Percentiles rank a stretch among this genome's conserved stretches.
Conservation (phyloP, 179 eudicot species). For the Gypsophila paniculata region DNA sequence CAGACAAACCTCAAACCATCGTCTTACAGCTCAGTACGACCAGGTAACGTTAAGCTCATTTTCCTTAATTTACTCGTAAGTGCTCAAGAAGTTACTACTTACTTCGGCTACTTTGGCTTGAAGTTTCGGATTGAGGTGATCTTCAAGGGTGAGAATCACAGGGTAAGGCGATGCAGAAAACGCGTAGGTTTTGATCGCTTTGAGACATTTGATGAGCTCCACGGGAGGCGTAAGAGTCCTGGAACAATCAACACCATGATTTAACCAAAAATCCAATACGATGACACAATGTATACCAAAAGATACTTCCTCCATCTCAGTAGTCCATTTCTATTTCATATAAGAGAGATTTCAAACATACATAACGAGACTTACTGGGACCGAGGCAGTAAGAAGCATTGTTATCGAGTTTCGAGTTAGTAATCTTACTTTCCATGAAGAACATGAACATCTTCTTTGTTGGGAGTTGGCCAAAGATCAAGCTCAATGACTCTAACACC, state of each 20-base stretch:
- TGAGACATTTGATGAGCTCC: conserved; percentile 58
- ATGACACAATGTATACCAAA: background rate
- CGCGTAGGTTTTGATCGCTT: conserved; percentile 69
- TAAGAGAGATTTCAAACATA: too few relatives aligned
- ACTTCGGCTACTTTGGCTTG: conserved; percentile 88
- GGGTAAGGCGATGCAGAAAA: conserved; percentile 78
- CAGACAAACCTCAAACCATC: background rate
- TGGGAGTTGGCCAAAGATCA: conserved; percentile 80
- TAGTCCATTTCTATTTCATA: too few relatives aligned
- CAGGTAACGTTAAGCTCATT: background rate
- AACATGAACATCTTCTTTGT: conserved; percentile 59
- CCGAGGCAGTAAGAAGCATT: too few relatives aligned
- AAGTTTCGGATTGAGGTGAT: conserved; percentile 71
- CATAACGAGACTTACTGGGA: too few relatives aligned
- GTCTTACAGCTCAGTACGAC: background rate
- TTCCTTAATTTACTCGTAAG: background rate
- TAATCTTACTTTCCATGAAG: conserved; percentile 69
- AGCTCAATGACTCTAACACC: conserved; percentile 87
- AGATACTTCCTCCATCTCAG: too few relatives aligned
- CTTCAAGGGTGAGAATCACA: conserved; percentile 80
- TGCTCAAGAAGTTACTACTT: background rate
- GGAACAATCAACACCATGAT: background rate
- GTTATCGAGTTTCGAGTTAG: background rate
- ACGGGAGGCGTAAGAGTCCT: conserved; percentile 92
- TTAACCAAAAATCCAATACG: too few relatives aligned